Evolutionary conservation across 1,284 basidiomycete genomes (phyloP).

Genomic region (Boletellus deceptivus): DNA sequence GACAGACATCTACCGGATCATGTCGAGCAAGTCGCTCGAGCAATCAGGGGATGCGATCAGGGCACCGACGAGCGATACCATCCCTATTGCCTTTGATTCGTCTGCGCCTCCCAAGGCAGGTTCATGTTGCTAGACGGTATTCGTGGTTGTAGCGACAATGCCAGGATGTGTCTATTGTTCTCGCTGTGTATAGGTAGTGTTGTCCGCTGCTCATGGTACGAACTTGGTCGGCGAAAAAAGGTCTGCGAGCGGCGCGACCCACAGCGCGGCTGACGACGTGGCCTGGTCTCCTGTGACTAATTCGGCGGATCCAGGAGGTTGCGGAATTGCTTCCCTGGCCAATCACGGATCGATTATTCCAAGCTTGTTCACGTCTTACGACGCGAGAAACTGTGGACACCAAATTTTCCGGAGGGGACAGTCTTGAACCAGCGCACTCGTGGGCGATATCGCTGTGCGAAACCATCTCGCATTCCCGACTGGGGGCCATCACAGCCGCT

Average conservation of each 20-base stretch:
- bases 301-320: constrained; percentile 78
- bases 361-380: constrained; percentile 60
- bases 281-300: constrained; percentile 87
- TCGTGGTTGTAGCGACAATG: constrained; percentile 1
- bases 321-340: constrained; percentile 89
- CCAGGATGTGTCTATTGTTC: constrained; percentile 9
- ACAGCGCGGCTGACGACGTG: constrained; percentile 76
- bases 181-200: constrained; percentile 22
- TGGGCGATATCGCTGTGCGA: constrained; percentile 55
- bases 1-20: constrained; percentile 92
- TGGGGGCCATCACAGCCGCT: constrained; percentile 80
- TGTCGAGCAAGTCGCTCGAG: constrained; percentile 87
- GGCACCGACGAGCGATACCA: constrained; percentile 68
- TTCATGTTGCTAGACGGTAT: constrained; percentile 41
- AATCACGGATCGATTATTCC: constrained; percentile 79
- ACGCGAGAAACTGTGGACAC: constrained; percentile 62
- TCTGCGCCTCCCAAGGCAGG: constrained; percentile 34
- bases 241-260: constrained; percentile 73
- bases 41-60: constrained; percentile 71
- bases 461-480: constrained; percentile 74
- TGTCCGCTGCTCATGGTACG: constrained; percentile 22
- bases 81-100: constrained; percentile 65
- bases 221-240: constrained; percentile 43
- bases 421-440: constrained; percentile 86
- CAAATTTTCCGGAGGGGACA: constrained; percentile 90